phyloP scores from a whole-genome alignment of 2,329 filamentous ascomycete genomes.

The Xylaria multiplex region DNA sequence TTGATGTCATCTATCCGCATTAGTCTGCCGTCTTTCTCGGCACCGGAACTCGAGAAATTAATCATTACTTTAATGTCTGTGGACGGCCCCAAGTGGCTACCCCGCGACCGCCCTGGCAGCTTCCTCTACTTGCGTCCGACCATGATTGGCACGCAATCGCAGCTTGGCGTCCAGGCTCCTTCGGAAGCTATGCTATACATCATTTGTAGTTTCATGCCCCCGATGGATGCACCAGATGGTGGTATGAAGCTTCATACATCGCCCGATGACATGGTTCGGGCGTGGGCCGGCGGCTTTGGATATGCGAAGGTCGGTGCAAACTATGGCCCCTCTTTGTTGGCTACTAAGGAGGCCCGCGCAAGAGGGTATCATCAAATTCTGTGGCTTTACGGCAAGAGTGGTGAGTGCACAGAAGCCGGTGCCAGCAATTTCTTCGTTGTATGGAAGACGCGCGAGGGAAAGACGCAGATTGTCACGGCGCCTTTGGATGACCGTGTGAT shows the following conservation, averaged over 20 bases:
- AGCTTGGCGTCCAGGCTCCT: constrained; percentile 83
- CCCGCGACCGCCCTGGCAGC: constrained; percentile 70
- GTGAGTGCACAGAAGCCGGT: constrained; percentile 87
- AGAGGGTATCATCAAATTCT: constrained; percentile 88
- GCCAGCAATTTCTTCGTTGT: constrained; percentile 93
- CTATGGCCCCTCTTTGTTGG: constrained; percentile 85
- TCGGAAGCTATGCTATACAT: constrained; percentile 89
- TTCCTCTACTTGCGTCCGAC: constrained; percentile 90
- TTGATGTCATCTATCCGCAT: constrained; percentile 63
- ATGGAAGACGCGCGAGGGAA: constrained; percentile 73
- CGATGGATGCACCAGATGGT: constrained; percentile 60
- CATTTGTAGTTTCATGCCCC: constrained; percentile 72
- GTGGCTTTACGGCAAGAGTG: constrained; percentile 87
- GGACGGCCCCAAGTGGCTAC: constrained; percentile 83
- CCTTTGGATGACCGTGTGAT: constrained; percentile 85
- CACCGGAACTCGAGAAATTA: constrained; percentile 70
- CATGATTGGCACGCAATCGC: constrained; percentile 82
- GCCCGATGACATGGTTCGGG: constrained; percentile 83
- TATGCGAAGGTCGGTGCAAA: constrained; percentile 94
- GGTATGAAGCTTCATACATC: constrained; percentile 82
- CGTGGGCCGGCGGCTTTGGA: constrained; percentile 93
- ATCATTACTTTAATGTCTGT: constrained; percentile 73
- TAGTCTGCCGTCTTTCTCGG: constrained; percentile 71
- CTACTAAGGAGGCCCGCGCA: constrained; percentile 77
- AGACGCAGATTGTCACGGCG: constrained; percentile 80